A percentile compares a stretch with the other conserved stretches of the same genome.
These are phyloP conservation scores for Ophiosphaerella narmari DNA, from an alignment of 2,329 filamentous ascomycete species.

Conservation along the genomic window DNA sequence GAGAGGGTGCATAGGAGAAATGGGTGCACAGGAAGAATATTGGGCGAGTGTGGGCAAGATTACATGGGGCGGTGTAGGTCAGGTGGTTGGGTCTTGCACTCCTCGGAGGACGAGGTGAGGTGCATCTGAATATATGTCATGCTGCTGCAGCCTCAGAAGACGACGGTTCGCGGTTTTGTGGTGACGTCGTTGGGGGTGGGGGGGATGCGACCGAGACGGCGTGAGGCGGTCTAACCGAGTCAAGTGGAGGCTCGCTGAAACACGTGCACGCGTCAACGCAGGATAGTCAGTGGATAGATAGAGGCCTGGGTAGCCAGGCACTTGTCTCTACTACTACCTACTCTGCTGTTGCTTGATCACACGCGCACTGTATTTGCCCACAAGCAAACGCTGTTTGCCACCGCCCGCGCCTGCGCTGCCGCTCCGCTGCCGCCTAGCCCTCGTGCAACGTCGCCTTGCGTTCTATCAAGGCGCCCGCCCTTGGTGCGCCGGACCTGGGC, in stretches of 20 bases:
- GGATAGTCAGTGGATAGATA: no score
- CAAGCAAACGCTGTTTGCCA: no score
- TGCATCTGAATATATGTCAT: constrained; percentile 18
- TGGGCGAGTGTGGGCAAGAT: neutral
- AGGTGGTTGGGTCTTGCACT: constrained; percentile 7
- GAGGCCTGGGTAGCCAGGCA: no score
- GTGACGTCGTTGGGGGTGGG: constrained; percentile 13
- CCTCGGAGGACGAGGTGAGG: constrained; percentile 8
- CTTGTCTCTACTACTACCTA: no score
- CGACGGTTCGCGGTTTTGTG: constrained; percentile 1
- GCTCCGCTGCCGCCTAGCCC: constrained; percentile 4
- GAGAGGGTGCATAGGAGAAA: neutral
- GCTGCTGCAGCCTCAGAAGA: constrained; percentile 8
- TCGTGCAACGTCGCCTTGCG: constrained; percentile 29
- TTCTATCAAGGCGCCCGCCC: constrained; percentile 7
- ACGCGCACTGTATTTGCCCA: neutral
- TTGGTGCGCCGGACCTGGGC: constrained; percentile 17
- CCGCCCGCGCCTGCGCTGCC: neutral
- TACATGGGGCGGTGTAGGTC: constrained; percentile 22
- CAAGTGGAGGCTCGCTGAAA: constrained; percentile 10
- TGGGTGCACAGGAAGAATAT: neutral
- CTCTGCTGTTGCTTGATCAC: neutral
- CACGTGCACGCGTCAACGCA: neutral
- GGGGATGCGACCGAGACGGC: no score
- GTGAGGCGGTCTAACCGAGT: no score